phyloP scores from a whole-genome alignment of 73 alveolate genomes.

The Uronychia setigera region DNA sequence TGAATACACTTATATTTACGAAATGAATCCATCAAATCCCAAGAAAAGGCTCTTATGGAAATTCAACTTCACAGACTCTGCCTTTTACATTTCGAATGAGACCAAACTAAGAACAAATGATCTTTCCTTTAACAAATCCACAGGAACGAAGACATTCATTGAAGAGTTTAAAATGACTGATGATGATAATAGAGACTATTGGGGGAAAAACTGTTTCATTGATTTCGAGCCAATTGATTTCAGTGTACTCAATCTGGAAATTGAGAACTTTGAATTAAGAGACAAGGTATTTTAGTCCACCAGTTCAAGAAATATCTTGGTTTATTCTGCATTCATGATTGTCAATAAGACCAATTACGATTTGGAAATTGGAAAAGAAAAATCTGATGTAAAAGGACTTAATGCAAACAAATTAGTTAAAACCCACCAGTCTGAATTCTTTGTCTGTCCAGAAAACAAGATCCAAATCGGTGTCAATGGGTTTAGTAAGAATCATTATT shows the following conservation, averaged over 20 bases:
- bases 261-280: constrained; percentile 59
- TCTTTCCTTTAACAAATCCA: neutral
- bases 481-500: constrained; percentile 6
- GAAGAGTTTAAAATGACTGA: neutral
- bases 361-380: constrained; percentile 8
- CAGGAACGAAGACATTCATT: neutral
- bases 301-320: constrained; percentile 6
- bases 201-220: constrained; percentile 5
- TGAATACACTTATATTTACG: constrained; percentile 34
- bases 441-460: constrained; percentile 19
- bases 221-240: constrained; percentile 25
- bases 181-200: neutral
- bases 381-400: neutral
- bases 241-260: constrained; percentile 37
- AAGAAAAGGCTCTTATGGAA: neutral
- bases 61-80: no score
- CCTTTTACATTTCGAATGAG: neutral
- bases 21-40: neutral
- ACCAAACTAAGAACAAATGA: neutral
- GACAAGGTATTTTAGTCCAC: constrained; percentile 48
- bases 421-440: constrained; percentile 2
- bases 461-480: constrained; percentile 2
- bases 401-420: neutral
- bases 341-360: constrained; percentile 45
- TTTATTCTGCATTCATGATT: constrained; percentile 51